phyloP scores from a whole-genome alignment of 176 grass and related monocot species.

The Triticum timopheevii region DNA sequence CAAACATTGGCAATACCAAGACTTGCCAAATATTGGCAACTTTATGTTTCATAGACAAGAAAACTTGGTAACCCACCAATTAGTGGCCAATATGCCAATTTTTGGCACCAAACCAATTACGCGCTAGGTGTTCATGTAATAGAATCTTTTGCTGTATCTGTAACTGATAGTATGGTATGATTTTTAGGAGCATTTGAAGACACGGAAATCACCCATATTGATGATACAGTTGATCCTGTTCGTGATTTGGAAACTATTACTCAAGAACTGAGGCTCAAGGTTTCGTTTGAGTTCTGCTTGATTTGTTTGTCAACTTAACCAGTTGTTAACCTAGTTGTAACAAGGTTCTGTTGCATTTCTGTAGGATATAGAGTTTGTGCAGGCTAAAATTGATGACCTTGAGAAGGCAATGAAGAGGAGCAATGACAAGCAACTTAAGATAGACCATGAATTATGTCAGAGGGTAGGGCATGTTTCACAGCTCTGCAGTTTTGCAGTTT shows the following conservation, averaged over 20 bases:
- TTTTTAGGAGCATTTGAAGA: conserved; percentile 98
- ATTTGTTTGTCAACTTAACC: background rate
- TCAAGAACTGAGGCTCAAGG: conserved; percentile 94
- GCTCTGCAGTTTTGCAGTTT: background rate
- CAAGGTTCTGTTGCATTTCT: conserved; percentile 23
- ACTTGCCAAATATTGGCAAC: no score
- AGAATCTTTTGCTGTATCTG: background rate
- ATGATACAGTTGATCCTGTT: conserved; percentile 95
- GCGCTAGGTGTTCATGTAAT: no score
- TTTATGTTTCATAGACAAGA: no score
- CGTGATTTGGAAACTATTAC: conserved; percentile 94
- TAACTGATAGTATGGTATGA: background rate
- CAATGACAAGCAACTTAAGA: conserved; percentile 96
- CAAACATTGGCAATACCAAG: no score
- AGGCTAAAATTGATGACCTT: conserved; percentile 75
- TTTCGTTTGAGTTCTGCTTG: conserved; percentile 33
- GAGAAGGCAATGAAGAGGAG: conserved; percentile 99
- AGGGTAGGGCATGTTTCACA: conserved; percentile 42
- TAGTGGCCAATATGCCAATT: no score
- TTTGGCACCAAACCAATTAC: no score
- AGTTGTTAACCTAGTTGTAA: background rate
- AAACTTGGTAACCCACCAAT: no score
- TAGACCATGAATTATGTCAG: conserved; percentile 88
- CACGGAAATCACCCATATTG: conserved; percentile 86
- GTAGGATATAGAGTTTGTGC: conserved; percentile 88